These are phyloP conservation scores for Trichocladium uniseriatum DNA, from an alignment of 495 filamentous ascomycete species.

Conservation along the genomic window DNA sequence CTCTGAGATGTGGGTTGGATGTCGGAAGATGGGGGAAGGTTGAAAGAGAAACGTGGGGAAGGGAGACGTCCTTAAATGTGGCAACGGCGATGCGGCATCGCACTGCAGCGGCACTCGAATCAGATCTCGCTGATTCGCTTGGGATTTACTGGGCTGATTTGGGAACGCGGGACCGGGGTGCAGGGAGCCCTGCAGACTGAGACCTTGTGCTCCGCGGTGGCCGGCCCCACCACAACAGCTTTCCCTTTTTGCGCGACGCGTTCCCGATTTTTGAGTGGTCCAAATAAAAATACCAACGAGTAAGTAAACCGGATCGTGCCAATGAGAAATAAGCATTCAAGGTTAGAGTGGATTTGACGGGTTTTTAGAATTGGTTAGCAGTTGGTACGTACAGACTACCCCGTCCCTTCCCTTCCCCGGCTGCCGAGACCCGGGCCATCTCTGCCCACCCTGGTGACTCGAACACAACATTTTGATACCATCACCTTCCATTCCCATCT, in stretches of 20 bases:
- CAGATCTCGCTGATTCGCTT: conserved; percentile 36
- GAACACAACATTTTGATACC: neutral
- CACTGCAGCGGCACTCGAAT: conserved; percentile 26
- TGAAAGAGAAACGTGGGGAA: conserved; percentile 40
- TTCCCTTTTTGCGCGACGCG: neutral
- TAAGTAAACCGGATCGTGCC: neutral
- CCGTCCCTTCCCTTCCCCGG: neutral
- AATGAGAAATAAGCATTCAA: neutral
- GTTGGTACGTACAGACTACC: too few species aligned
- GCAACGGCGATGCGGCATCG: conserved; percentile 21
- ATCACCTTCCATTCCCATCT: conserved; percentile 1
- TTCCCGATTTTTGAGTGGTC: conserved; percentile 12
- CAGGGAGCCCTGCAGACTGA: conserved; percentile 7
- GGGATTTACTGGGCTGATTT: conserved; percentile 18
- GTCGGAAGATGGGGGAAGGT: conserved; percentile 15
- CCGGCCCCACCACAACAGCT: conserved; percentile 10
- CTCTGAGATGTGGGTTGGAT: conserved; percentile 14
- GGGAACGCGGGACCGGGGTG: conserved; percentile 7
- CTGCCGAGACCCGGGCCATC: neutral
- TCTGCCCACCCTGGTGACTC: neutral
- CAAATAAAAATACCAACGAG: neutral
- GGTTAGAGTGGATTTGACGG: neutral
- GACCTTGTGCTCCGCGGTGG: neutral
- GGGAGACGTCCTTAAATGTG: conserved; percentile 34
- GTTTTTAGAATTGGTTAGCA: too few species aligned